Percentiles rank a stretch among this genome's conserved stretches.
Conservation (phyloP, 2,329 filamentous ascomycete species). For the Aspergillus awamori region DNA sequence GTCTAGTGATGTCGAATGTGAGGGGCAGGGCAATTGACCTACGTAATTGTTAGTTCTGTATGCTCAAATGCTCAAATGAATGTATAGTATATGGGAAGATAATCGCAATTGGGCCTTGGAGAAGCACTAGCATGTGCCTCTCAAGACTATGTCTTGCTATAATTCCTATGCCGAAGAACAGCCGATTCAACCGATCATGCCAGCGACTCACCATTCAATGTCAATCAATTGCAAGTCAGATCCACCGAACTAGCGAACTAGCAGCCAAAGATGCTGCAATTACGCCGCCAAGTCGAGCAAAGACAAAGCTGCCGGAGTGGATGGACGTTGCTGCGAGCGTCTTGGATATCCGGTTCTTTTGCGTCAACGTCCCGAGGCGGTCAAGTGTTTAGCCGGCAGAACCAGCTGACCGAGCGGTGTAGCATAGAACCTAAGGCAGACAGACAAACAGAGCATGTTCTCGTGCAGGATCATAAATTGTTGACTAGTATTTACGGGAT, state of each 20-base stretch:
- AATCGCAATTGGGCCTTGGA: neutral
- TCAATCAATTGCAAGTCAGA: neutral
- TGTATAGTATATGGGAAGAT: no score
- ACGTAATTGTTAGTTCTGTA: neutral
- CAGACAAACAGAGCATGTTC: neutral
- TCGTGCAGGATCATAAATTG: neutral
- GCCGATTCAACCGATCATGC: neutral
- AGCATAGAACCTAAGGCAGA: no score
- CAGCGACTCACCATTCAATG: neutral
- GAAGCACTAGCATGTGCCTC: neutral
- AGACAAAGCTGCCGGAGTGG: neutral
- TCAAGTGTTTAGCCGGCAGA: conserved; percentile 1
- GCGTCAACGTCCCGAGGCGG: conserved; percentile 4
- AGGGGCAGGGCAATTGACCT: conserved; percentile 1
- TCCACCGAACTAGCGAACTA: neutral
- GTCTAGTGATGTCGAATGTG: neutral
- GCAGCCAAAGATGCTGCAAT: neutral
- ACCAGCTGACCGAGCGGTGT: neutral
- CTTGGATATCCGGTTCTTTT: conserved; percentile 6
- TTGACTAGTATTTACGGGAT: conserved; percentile 8
- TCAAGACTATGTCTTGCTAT: neutral
- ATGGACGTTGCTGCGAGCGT: neutral
- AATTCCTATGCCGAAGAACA: neutral
- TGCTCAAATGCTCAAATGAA: no score
- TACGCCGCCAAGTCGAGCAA: neutral